phyloP scores from a whole-genome alignment of 1,284 basidiomycete species.

The Ganoderma lucidum region DNA sequence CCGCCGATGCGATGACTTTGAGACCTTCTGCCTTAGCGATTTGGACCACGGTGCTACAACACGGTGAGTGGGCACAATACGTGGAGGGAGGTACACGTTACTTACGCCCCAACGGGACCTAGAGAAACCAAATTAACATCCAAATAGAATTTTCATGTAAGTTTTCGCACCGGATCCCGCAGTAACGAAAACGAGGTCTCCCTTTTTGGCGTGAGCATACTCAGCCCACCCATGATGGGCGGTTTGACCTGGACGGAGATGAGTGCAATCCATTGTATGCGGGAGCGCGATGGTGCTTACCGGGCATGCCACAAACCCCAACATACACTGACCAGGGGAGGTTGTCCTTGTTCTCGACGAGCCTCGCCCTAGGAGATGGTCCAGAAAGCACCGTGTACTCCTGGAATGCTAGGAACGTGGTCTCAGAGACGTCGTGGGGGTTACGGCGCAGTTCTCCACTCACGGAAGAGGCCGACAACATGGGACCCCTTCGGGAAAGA shows the following conservation, averaged over 20 bases:
- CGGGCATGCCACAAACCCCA: conserved; percentile 44
- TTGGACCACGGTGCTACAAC: conserved; percentile 55
- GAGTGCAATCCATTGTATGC: not conserved
- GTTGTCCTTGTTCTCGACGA: conserved; percentile 37
- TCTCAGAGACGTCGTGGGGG: conserved; percentile 9
- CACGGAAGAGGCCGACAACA: conserved; percentile 46
- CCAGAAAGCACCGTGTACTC: conserved; percentile 31
- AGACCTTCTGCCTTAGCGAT: conserved; percentile 70
- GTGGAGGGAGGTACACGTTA: not conserved
- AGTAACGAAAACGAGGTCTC: conserved; percentile 38
- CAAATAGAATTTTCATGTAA: not conserved
- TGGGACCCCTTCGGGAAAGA: conserved; percentile 51
- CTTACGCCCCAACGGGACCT: conserved; percentile 35
- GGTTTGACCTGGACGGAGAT: conserved; percentile 32
- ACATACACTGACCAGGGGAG: conserved; percentile 43
- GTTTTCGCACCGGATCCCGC: conserved; percentile 28
- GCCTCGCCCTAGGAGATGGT: conserved; percentile 6
- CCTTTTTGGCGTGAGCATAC: conserved; percentile 33
- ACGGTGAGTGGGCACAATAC: not conserved
- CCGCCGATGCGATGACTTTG: conserved; percentile 78
- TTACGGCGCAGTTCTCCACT: not conserved
- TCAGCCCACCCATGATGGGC: conserved; percentile 39
- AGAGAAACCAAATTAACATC: not conserved
- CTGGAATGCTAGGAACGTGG: conserved; percentile 28
- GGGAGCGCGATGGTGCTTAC: conserved; percentile 20